These are phyloP conservation scores for Hansfordia pulvinata DNA, from an alignment of 2,329 filamentous ascomycete species.

Conservation along the genomic window DNA sequence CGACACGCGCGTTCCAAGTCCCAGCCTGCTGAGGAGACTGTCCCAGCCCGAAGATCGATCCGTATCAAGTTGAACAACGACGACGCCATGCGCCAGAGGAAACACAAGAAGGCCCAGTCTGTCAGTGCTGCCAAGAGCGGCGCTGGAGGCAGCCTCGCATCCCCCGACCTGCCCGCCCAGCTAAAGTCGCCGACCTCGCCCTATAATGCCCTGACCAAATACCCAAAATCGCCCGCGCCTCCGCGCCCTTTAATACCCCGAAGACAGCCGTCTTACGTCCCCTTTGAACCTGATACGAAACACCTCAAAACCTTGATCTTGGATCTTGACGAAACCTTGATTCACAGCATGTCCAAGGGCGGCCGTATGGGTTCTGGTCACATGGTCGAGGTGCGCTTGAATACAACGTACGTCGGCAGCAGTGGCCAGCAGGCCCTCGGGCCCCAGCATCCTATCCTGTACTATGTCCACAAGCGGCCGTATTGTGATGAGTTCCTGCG, in stretches of 20 bases:
- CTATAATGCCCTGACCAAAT: slow-evolving; percentile 65
- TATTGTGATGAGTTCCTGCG: slow-evolving; percentile 94
- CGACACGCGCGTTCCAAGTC: slow-evolving; percentile 54
- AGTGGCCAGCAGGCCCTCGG: slow-evolving; percentile 55
- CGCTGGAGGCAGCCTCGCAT: slow-evolving; percentile 16
- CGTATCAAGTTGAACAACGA: slow-evolving; percentile 79
- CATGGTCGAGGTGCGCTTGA: slow-evolving; percentile 95
- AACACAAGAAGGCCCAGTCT: slow-evolving; percentile 49
- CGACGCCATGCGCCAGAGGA: slow-evolving; percentile 59
- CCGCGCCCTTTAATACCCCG: slow-evolving; percentile 82
- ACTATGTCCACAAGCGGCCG: slow-evolving; percentile 97
- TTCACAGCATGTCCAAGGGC: slow-evolving; percentile 95
- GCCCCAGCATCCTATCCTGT: slow-evolving; percentile 89
- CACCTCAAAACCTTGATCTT: slow-evolving; percentile 89
- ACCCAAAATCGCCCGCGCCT: slow-evolving; percentile 79
- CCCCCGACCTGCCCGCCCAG: slow-evolving; percentile 55
- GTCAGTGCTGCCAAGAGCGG: slow-evolving; percentile 28
- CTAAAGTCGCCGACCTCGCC: slow-evolving; percentile 91
- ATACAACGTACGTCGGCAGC: slow-evolving; percentile 54
- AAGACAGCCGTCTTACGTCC: slow-evolving; percentile 78
- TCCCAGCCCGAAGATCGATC: slow-evolving; percentile 64
- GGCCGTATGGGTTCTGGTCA: slow-evolving; percentile 92
- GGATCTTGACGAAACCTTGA: slow-evolving; percentile 92
- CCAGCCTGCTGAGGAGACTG: slow-evolving; percentile 46
- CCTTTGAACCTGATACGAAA: slow-evolving; percentile 37